Base-by-base conservation (phyloP, 768 basidiomycete genomes). In the Mycena crocata region DNA sequence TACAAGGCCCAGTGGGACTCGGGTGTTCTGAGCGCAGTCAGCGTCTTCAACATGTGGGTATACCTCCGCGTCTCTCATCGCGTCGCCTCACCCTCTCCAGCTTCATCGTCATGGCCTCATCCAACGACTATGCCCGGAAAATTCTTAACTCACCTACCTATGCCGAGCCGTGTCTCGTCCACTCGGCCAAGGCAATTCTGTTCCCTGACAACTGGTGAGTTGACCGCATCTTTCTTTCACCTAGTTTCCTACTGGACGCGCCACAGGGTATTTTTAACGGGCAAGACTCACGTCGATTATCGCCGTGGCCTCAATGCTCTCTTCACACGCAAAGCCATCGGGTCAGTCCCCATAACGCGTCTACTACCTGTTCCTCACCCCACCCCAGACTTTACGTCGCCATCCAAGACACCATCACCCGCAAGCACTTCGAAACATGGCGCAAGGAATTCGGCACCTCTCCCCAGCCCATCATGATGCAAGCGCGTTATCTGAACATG, bases 71-170 rank as follows among this genome's bases (percentile, higher is more conserved):
- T 19, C n/a, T 39, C 37, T 57, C 21, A 5, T 24, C 17, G 17
- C 14, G 9, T 12, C 37, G 48, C 73, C 59, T 69, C 49, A 40
- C 35, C 32, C 28, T 45, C 37, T n/a, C 35, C 75, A 99, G 98
- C 72, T 99, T 98, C 80, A 99, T 99, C 75, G 98, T 99, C 74
- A 96, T 99, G 89, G 95, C 96, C 26, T 94, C 97, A 10, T 91
- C 93, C 4, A 99, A 95, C 73, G 92, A 97, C 71, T 95, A 89
- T 79, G 84, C 96, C 14, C 92, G 97, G 74, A 98, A 97, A 81
- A 96, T 99, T 72, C 84, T 99, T 76, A 98, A 99, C 83, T 95
- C 95, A 6, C 97, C 98, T 0, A 86, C 81, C 12, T 90, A 93
- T 72, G 93, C 98, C 30, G 96, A 98, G 77, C 98, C 98, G 0